Base-by-base conservation (phyloP, 306 rosid genomes). In the Fragaria nilgerrensis region DNA sequence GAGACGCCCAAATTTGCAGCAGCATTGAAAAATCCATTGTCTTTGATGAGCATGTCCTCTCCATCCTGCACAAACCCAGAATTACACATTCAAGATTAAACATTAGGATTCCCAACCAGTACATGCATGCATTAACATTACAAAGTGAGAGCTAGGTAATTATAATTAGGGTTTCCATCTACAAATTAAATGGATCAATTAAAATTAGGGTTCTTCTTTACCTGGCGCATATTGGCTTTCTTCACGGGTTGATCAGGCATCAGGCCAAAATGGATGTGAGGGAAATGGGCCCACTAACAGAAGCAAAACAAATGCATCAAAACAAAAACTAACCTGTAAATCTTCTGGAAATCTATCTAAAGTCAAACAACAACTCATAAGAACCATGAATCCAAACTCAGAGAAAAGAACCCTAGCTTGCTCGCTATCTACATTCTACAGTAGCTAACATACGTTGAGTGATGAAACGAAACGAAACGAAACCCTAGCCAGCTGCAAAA, bases 231-330 rank as follows among this genome's bases (percentile, higher is more conserved):
- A 78, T 77, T 89, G 58, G 93, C 81, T 83, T 89, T 90, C 90
- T 92, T 92, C 93, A 84, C 86, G 87, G 90, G 89, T 44, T 88
- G 96, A 73, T 92, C 96, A 85, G 99, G 97, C 96, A 85, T 88
- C 56, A 95, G 91, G 76, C 99, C 99, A 88, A 90, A 93, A 77
- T 90, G 97, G 82, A 95, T 95, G 86, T 92, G 97, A 22, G 99
- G 99, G 83, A 90, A 95, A 67, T 95, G 97, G 84, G 99, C 99
- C 99, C 99, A 95, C 99, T 94, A 86, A 73, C 78, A 89, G 41
- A 41, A 77, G 75, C 70, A 67, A 56, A 68, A 81, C 83, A 83
- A 49, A 71, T 19, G 70, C 41, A 79, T 66, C 72, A 68, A 61
- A 66, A 56, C 27, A 23, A 36, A 43, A 7, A 56, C 59, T 55